Evolutionary conservation across 2,329 filamentous ascomycete genomes (phyloP).

Genomic region (Aspergillus pseudoviridinutans): DNA sequence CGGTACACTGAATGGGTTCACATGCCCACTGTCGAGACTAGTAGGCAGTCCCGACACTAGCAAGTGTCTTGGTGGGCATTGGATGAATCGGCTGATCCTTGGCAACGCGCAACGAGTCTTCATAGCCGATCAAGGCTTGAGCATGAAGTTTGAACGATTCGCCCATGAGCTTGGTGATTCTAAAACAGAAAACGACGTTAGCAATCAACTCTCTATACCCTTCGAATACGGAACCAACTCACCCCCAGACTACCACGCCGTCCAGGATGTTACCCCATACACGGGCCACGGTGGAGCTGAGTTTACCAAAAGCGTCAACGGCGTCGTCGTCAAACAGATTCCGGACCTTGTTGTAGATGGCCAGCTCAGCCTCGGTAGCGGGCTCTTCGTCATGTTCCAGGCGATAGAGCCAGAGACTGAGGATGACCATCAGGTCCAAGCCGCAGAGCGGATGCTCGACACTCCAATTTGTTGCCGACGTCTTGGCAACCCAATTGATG

Average conservation of each 20-base stretch:
- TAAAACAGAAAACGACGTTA: constrained; percentile 39
- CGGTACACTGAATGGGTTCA: constrained; percentile 13
- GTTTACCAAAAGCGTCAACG: constrained; percentile 75
- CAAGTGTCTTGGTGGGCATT: constrained; percentile 42
- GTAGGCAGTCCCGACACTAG: constrained; percentile 41
- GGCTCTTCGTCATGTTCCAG: constrained; percentile 98
- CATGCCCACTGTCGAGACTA: constrained; percentile 16
- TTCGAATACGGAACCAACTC: constrained; percentile 48
- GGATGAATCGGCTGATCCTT: constrained; percentile 41
- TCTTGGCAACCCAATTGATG: constrained; percentile 96
- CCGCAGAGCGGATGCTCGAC: constrained; percentile 96
- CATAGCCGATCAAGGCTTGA: constrained; percentile 89
- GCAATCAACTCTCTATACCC: constrained; percentile 19
- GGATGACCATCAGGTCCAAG: constrained; percentile 94
- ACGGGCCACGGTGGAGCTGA: constrained; percentile 92
- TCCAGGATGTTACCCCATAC: constrained; percentile 98
- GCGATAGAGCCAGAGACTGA: constrained; percentile 97
- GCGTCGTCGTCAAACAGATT: constrained; percentile 83
- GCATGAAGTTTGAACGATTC: constrained; percentile 97
- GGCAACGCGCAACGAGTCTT: constrained; percentile 56
- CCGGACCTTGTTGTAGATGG: constrained; percentile 65
- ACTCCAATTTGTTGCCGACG: constrained; percentile 97
- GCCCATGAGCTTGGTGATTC: constrained; percentile 76
- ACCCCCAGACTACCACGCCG: constrained; percentile 99
- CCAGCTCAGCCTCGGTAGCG: constrained; percentile 40